These are phyloP conservation scores for Tuber magnatum DNA, from an alignment of 495 filamentous ascomycete species.

Conservation along the genomic window DNA sequence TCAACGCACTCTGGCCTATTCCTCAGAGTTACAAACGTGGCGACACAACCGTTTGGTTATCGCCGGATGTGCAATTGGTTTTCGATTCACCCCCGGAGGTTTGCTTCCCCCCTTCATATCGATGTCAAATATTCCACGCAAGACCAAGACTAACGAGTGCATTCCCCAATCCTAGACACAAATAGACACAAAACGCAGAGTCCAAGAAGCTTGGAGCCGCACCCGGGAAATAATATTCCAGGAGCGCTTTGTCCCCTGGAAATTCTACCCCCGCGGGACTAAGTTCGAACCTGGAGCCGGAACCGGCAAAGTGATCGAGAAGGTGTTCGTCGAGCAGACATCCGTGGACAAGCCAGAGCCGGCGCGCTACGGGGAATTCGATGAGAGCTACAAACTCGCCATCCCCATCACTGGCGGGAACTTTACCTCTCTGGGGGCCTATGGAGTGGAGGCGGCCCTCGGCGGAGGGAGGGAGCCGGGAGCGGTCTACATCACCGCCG, in stretches of 20 bases:
- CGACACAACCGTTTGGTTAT: constrained; percentile 37
- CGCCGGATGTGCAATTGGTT: constrained; percentile 24
- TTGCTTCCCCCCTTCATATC: constrained; percentile 1
- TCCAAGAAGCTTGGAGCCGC: constrained; percentile 45
- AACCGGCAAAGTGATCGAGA: constrained; percentile 47
- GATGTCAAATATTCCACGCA: constrained; percentile 5
- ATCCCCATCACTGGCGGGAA: constrained; percentile 42
- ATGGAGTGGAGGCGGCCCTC: background rate
- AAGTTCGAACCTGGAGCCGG: constrained; percentile 54
- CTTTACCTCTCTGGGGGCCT: background rate
- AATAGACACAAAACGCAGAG: constrained; percentile 22
- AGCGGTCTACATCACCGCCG: constrained; percentile 53
- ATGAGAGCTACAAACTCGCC: constrained; percentile 65
- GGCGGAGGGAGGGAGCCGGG: constrained; percentile 42
- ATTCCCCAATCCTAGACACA: background rate
- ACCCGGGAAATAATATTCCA: constrained; percentile 52
- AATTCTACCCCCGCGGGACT: constrained; percentile 55
- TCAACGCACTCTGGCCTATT: constrained; percentile 41
- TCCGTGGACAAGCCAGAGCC: constrained; percentile 48
- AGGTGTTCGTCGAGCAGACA: constrained; percentile 55
- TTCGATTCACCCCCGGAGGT: constrained; percentile 17
- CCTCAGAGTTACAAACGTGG: constrained; percentile 38
- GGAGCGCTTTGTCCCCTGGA: constrained; percentile 66
- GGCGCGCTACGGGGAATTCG: constrained; percentile 56
- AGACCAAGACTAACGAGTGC: constrained; percentile 11